A percentile compares a stretch with the other conserved stretches of the same genome.
Evolutionary conservation across 495 filamentous ascomycete genomes (phyloP).

Genomic region (Sabuloglossum arenarium): DNA sequence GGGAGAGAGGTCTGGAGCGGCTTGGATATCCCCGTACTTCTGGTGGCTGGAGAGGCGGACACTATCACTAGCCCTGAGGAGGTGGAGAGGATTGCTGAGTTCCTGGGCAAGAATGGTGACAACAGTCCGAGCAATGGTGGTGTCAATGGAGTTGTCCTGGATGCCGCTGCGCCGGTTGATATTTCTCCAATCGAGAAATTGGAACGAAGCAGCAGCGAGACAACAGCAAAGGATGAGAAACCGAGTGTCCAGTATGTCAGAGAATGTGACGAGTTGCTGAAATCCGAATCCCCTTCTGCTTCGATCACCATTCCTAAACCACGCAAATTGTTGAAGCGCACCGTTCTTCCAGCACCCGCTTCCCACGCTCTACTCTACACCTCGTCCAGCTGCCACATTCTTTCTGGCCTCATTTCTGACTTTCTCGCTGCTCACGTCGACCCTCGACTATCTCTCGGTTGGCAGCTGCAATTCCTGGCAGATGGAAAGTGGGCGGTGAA

Average conservation of each 20-base stretch:
- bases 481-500: slow-evolving; percentile 97
- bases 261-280: slow-evolving; percentile 1
- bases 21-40: slow-evolving; percentile 48
- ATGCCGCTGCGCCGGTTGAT: slow-evolving; percentile 26
- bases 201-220: slow-evolving; percentile 8
- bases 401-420: slow-evolving; percentile 62
- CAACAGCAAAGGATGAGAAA: slow-evolving; percentile 6
- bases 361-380: slow-evolving; percentile 73
- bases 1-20: slow-evolving; percentile 51
- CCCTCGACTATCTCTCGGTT: slow-evolving; percentile 55
- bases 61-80: slow-evolving; percentile 48
- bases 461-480: slow-evolving; percentile 75
- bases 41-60: slow-evolving; percentile 64
- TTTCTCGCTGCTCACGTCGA: slow-evolving; percentile 61
- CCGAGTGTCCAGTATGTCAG: not conserved
- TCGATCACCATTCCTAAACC: slow-evolving; percentile 8
- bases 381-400: slow-evolving; percentile 47
- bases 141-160: slow-evolving; percentile 20
- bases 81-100: slow-evolving; percentile 43
- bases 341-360: slow-evolving; percentile 55
- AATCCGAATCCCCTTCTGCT: not conserved
- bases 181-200: slow-evolving; percentile 7
- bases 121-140: slow-evolving; percentile 13
- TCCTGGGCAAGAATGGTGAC: slow-evolving; percentile 26
- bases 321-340: slow-evolving; percentile 37